Evolutionary conservation across 768 basidiomycete species (phyloP), one percentile per base, ranked within the genome.

Genomic region (Rhizopogon salebrosus): DNA sequence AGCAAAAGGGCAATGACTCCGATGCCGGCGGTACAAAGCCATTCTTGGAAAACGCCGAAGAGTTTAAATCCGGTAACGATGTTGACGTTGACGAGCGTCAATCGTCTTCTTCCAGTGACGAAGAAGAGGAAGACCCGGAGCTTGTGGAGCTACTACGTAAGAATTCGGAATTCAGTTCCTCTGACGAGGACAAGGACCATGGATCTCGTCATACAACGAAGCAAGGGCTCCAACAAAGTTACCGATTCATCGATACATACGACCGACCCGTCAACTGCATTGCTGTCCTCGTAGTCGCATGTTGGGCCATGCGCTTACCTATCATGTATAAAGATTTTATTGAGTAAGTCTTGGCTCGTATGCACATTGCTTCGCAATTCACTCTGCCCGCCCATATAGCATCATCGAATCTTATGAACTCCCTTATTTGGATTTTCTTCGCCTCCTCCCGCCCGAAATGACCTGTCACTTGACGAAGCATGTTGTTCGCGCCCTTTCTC

Each of bases 231-330:
- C 20, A 13, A 48, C 9, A 50, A 42, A 36, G 43, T 54, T 29
- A 59, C 49, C 36, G 60, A 56, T 63, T 60, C 27, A 57, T 64
- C 37, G 65, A 61, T 29, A 54, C 53, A 38, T 73, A 68, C 42
- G 75, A 77, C 52, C 64, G 63, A 9, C 74, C 78, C 1, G 72
- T 70, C 24, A 76, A 76, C 48, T 82, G 75, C 26, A 71, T 97
- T 27, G 82, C 85, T 3, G 76, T 93, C 38, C 72, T 95, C 4
- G 72, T 88, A 16, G 65, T 93, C 4, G 88, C 80, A 2, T 88
- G 86, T 57, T 93, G 90, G 90, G 83, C 80, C 20, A 62, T 95
- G 65, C 78, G 93, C 18, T 65, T 93, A 35, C 92, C 93, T 0
- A 72, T 89, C 10, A 71, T 88, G 60, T 88, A 84, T 60, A 78